Base-by-base conservation (phyloP, 2,329 filamentous ascomycete species). In the Epichloe uncinata region DNA sequence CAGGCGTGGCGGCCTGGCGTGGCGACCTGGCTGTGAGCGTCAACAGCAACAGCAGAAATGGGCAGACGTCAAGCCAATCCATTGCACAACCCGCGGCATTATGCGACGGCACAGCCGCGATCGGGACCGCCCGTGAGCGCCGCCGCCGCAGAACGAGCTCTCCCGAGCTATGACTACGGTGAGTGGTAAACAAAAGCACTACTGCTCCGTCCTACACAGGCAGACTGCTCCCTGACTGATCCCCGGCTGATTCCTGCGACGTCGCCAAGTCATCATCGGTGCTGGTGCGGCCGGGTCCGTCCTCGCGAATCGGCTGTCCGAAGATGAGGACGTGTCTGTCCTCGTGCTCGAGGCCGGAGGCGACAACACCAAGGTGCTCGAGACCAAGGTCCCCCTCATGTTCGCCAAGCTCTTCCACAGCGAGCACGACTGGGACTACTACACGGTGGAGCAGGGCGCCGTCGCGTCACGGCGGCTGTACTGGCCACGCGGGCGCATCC, bases 261-360 rank as follows among this genome's bases (percentile, higher is more conserved):
- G 20, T 42, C 22, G 20, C 13, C 35, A 36, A 57, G 54, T 62
- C 18, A 54, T 62, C 42, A 56, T 61, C 4, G 61, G 62, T 16
- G 61, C 58, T 26, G 62, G 62, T 3, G 55, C 57, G 1, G 59
- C 61, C 0, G 61, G 62, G 30, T 53, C 60, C n/a, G 60, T 64
- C 12, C 55, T 64, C 35, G 62, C 61, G 13, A 57, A 54, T 46
- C 57, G 59, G 47, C 57, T 62, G 11, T 60, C 58, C 13, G 56
- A 62, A 40, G 56, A 63, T 47, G 44, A 48, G 4, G 44, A 53
- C 45, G 51, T 55, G 18, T 51, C 52, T 11, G 55, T 56, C 16
- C 52, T 57, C 13, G 37, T 56, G 12, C 54, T 57, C 33, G 54
- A 57, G 46, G 54, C 55, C 8, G 50, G 50, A 8, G 55, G 55